Evolutionary conservation across 345 rosid species (phyloP), one percentile per base, ranked within the genome.

Genomic region (Citrus inodora): DNA sequence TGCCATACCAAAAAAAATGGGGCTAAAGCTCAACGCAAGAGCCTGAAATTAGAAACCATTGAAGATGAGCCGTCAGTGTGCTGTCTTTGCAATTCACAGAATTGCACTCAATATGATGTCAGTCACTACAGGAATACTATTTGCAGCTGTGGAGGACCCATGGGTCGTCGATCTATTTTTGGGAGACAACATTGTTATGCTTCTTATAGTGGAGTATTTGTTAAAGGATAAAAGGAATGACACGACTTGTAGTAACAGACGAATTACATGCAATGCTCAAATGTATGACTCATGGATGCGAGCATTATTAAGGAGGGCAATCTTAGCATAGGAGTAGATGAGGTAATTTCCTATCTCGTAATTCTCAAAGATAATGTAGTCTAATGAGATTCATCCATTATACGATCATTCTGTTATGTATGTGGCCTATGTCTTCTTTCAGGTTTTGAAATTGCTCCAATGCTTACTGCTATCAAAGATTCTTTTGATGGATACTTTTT

Each of bases 381-480:
- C n/a, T 37, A 21, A 35, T 22, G 27, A 37, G 32, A 24, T 61
- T 24, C 17, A 25, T 24, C 10, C 37, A 35, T 35, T 10, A 61
- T 11, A 1, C 4, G 65, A 61, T 25, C 32, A 61, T 25, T 10
- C 13, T 2, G 21, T 48, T 48, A 4, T 68, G 59, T 21, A n/a
- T 40, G 28, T 30, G 32, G 35, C 10, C 42, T 58, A 64, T 53
- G 22, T 67, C 38, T 32, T 77, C 32, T 70, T 53, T 74, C 75
- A 85, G 86, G 79, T 76, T 51, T 28, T 78, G 32, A 25, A 59
- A 53, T 35, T 85, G 80, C 71, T 82, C 42, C 42, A 71, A 28
- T 27, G 48, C 53, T 67, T 71, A 5, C 7, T 85, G 24, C 62
- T 75, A 37, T 75, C 78, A 21, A 76, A 61, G 61, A 58, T 53